phyloP scores from a whole-genome alignment of 129 eudicot genomes.

The Rutidosis leptorrhynchoides region DNA sequence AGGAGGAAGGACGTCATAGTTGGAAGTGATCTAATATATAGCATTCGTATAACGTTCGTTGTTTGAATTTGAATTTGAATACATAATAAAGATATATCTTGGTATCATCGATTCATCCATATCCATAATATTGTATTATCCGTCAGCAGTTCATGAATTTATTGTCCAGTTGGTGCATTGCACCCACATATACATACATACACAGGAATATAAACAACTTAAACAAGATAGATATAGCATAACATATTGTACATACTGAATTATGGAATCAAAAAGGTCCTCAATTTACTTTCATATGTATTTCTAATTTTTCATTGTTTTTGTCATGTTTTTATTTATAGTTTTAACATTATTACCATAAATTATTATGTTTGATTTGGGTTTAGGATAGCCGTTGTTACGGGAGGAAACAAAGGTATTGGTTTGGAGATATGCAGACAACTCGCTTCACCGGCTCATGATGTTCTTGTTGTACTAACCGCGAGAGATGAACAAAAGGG shows the following conservation, averaged over 20 bases:
- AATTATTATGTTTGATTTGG: not conserved
- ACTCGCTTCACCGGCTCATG: constrained; percentile 3
- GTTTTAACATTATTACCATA: not conserved
- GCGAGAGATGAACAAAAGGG: constrained; percentile 29
- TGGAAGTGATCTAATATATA: too few relatives aligned
- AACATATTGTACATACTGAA: too few relatives aligned
- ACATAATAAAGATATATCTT: too few relatives aligned
- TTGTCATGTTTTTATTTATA: not conserved
- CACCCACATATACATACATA: not conserved
- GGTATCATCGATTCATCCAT: not conserved
- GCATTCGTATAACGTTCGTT: too few relatives aligned
- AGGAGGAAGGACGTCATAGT: too few relatives aligned
- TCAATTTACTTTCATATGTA: not conserved
- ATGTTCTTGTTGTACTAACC: constrained; percentile 24
- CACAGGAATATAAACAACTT: not conserved
- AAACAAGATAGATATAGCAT: not conserved
- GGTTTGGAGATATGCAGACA: constrained; percentile 32
- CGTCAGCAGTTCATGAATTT: not conserved
- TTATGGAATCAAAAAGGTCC: constrained; percentile 5
- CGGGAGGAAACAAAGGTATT: constrained; percentile 32
- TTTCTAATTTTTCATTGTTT: not conserved
- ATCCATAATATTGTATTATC: not conserved
- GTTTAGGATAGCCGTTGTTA: constrained; percentile 28
- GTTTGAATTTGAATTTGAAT: too few relatives aligned
- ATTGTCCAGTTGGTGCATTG: not conserved